Percentiles rank a stretch among this genome's conserved stretches.
These are phyloP conservation scores for Glaciozyma martinii DNA, from an alignment of 768 basidiomycete species.

Conservation along the genomic window DNA sequence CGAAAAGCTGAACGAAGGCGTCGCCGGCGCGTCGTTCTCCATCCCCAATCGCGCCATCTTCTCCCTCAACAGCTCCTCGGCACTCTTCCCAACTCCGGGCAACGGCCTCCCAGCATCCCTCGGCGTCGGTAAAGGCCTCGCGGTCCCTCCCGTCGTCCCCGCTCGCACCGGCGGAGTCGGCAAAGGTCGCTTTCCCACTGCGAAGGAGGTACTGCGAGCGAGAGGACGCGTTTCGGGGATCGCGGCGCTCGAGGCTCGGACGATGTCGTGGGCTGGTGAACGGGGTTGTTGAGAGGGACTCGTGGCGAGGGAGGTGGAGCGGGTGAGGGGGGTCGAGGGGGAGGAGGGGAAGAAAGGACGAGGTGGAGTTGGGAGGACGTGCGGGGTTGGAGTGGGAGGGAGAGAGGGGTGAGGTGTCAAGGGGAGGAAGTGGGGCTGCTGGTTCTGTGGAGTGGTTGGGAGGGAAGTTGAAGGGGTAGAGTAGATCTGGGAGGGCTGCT, in stretches of 20 bases:
- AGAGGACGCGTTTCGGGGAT: not conserved
- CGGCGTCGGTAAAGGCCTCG: not conserved
- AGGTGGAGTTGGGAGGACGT: not conserved
- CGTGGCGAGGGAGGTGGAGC: not conserved
- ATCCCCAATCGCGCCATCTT: not conserved
- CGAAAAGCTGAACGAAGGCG: slow-evolving; percentile 1
- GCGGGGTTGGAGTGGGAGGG: not conserved
- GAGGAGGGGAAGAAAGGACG: not conserved
- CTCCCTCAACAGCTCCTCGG: not conserved
- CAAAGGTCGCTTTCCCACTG: not conserved
- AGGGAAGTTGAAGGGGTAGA: not conserved
- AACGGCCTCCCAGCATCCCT: not conserved
- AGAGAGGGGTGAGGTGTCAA: not conserved
- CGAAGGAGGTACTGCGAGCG: not conserved
- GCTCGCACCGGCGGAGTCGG: not conserved
- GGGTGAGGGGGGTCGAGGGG: too few species aligned
- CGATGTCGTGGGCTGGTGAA: not conserved
- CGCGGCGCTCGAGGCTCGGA: not conserved
- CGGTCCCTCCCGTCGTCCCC: not conserved
- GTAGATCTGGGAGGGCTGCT: not conserved
- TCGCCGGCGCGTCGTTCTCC: not conserved
- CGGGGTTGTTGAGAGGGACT: not conserved
- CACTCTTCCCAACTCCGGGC: not conserved
- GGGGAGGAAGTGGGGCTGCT: not conserved
- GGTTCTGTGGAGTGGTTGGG: not conserved